A percentile compares a stretch with the other conserved stretches of the same genome.
Evolutionary conservation across 371 early-diverging fungal species (phyloP).

Genomic region (Lichtheimia hyalospora): DNA sequence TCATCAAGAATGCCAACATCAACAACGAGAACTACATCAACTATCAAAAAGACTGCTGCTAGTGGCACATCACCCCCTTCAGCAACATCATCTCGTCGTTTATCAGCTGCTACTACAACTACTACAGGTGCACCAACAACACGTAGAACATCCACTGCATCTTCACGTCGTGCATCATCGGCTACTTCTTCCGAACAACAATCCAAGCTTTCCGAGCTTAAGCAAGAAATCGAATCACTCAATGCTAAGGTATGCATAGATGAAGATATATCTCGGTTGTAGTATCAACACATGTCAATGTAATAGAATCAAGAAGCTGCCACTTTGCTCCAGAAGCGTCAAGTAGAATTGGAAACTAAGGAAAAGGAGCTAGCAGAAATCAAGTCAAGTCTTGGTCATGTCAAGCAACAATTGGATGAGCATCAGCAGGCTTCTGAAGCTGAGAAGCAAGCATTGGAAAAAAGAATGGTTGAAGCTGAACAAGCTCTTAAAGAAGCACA

Average conservation of each 20-base stretch:
- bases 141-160: neutral
- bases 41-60: neutral
- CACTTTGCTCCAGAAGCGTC: neutral
- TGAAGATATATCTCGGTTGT: neutral
- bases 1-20: neutral
- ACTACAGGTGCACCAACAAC: neutral
- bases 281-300: neutral
- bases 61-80: neutral
- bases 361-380: neutral
- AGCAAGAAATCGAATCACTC: slow-evolving; percentile 6
- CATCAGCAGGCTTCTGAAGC: neutral
- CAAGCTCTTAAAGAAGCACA: neutral
- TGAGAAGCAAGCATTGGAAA: neutral
- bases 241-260: neutral
- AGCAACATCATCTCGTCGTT: neutral
- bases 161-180: slow-evolving; percentile 1
- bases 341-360: neutral
- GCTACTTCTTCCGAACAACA: neutral
- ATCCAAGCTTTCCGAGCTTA: neutral
- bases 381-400: neutral
- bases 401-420: neutral
- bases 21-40: neutral
- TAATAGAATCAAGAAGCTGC: neutral
- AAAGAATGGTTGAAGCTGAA: neutral
- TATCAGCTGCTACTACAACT: neutral